phyloP scores from a whole-genome alignment of 805 yeast genomes.

The Ogataea saltuana region DNA sequence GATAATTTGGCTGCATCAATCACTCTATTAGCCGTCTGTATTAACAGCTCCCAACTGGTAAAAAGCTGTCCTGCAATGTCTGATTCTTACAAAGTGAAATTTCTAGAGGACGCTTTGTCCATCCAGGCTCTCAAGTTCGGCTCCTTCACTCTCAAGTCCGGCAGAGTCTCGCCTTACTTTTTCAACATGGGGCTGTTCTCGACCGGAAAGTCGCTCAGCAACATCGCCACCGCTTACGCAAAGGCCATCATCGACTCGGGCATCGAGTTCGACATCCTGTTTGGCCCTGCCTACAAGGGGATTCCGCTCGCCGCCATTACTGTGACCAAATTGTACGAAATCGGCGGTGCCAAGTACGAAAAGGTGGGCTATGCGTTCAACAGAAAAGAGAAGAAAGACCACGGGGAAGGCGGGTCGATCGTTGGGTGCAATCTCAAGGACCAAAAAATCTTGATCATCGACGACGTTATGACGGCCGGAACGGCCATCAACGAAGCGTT shows the following conservation, averaged over 20 bases:
- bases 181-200: constrained; percentile 91
- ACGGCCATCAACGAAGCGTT: constrained; percentile 97
- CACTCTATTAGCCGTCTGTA: not conserved
- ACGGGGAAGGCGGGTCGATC: constrained; percentile 96
- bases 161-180: constrained; percentile 93
- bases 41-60: not conserved
- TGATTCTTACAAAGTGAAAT: constrained; percentile 38
- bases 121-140: constrained; percentile 87
- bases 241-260: constrained; percentile 79
- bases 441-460: constrained; percentile 80
- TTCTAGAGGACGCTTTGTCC: constrained; percentile 80
- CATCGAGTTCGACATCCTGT: constrained; percentile 82
- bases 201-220: constrained; percentile 76
- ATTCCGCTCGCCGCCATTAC: constrained; percentile 94
- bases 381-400: constrained; percentile 95
- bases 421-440: constrained; percentile 80
- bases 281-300: constrained; percentile 98
- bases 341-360: constrained; percentile 77
- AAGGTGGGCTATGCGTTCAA: constrained; percentile 87
- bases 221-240: constrained; percentile 87
- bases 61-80: too few species aligned
- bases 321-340: constrained; percentile 87
- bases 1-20: not conserved
- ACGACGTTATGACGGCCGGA: constrained; percentile 98
- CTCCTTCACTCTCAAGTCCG: constrained; percentile 84